Evolutionary conservation across 2,329 filamentous ascomycete genomes (phyloP), one percentile per base, ranked within the genome.

Genomic region (Fusarium stilboides): DNA sequence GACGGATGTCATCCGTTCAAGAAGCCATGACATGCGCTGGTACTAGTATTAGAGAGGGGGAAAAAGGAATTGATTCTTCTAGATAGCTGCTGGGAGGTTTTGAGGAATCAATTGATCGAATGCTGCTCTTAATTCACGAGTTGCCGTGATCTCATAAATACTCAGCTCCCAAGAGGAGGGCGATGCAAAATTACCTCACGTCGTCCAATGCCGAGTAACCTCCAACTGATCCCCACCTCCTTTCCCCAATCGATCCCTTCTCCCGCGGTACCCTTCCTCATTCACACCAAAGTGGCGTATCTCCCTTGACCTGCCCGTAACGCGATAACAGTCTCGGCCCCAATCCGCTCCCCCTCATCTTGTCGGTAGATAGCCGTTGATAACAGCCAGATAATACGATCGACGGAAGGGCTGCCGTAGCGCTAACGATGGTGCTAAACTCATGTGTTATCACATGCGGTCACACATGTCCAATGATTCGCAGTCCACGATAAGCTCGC

Each of bases 211-310:
- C n/a, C 20, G 17, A 31, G n/a, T 26, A 26, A 31, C 36, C 46
- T 36, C 20, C 15, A 34, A 44, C n/a, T n/a, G 12, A 22, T 17
- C 5, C n/a, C 22, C 33, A 24, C 24, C 24, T 24, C 28, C 28
- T 24, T 50, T 17, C 24, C 20, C 54, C 28, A 8, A 44, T 33
- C 22, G 19, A 56, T 37, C n/a, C 14, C 37, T 52, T 31, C 24
- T 5, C 15, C 20, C 55, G 58, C 55, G 58, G 44, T 62, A 26
- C 26, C 58, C 39, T 62, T 62, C 58, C 55, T 24, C 13, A 33
- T 60, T 60, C 37, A 39, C 12, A 7, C 15, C 22, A 53, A 44
- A 33, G 55, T 62, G 45, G 58, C 58, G 49, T 36, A 60, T 44
- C 54, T 14, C n/a, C 19, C 22, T 31, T 31, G 28, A 31, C 28